Evolutionary conservation across 768 basidiomycete genomes (phyloP).

Genomic region (Lactarius pseudohatsudake): DNA sequence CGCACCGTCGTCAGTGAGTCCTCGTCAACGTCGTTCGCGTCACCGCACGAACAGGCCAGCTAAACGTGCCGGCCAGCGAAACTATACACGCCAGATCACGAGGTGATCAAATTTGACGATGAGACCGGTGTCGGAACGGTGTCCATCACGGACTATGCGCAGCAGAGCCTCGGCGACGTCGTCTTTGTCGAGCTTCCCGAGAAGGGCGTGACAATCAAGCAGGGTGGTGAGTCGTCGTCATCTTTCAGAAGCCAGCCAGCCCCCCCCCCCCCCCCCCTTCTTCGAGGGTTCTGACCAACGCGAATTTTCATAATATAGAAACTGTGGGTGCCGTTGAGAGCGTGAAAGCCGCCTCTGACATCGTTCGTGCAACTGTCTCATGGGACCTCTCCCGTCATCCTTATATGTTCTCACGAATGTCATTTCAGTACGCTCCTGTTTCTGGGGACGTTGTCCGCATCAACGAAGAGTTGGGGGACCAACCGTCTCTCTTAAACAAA

Average conservation of each 20-base stretch:
- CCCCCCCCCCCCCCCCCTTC: background rate
- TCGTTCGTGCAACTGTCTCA: slow-evolving; percentile 48
- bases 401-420: slow-evolving; percentile 23
- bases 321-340: slow-evolving; percentile 92
- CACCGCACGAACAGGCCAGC: background rate
- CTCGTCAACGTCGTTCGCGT: background rate
- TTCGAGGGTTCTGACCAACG: background rate
- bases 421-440: slow-evolving; percentile 80
- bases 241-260: background rate
- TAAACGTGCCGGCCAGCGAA: slow-evolving; percentile 48
- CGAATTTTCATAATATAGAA: slow-evolving; percentile 38
- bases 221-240: slow-evolving; percentile 64
- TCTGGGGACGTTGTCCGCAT: slow-evolving; percentile 81
- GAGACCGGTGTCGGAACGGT: slow-evolving; percentile 74
- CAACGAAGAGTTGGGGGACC: slow-evolving; percentile 63
- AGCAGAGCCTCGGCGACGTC: slow-evolving; percentile 89
- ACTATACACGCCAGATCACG: slow-evolving; percentile 85
- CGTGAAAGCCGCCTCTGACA: slow-evolving; percentile 95
- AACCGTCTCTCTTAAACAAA: slow-evolving; percentile 87
- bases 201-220: slow-evolving; percentile 56
- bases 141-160: slow-evolving; percentile 90
- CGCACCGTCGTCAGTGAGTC: slow-evolving; percentile 65
- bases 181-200: slow-evolving; percentile 92
- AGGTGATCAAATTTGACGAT: slow-evolving; percentile 79
- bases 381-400: background rate